phyloP scores from a whole-genome alignment of 2,329 filamentous ascomycete species.

The Ilyonectria sp. region DNA sequence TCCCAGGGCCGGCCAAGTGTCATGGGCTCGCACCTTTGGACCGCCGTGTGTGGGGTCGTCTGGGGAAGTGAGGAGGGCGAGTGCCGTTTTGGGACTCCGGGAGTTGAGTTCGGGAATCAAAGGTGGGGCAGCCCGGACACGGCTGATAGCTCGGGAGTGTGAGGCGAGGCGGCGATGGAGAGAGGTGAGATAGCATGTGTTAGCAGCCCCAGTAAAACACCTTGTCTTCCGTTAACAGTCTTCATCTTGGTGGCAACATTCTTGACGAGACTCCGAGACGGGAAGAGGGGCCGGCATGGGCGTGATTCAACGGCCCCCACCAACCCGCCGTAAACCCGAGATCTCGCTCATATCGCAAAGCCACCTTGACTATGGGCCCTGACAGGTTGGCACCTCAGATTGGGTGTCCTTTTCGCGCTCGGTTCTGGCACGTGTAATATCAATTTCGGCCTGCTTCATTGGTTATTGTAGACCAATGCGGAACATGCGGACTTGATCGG shows the following conservation, averaged over 20 bases:
- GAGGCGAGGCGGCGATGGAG: constrained; percentile 10
- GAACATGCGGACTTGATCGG: neutral
- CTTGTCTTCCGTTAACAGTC: constrained; percentile 2
- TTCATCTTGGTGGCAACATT: constrained; percentile 1
- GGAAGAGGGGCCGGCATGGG: constrained; percentile 4
- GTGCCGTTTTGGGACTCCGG: constrained; percentile 47
- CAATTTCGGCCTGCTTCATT: neutral
- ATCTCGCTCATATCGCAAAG: constrained; percentile 8
- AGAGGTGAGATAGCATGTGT: constrained; percentile 5
- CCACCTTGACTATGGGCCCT: constrained; percentile 11
- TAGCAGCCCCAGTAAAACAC: neutral
- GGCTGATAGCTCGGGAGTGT: constrained; percentile 46
- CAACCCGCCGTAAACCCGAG: constrained; percentile 25
- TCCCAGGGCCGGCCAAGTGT: constrained; percentile 31
- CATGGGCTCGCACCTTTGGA: constrained; percentile 36
- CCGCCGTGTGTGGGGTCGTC: constrained; percentile 43
- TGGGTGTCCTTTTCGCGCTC: neutral
- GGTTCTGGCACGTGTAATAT: constrained; percentile 5
- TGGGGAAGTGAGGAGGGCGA: constrained; percentile 45
- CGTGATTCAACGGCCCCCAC: constrained; percentile 11
- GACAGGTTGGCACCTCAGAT: neutral
- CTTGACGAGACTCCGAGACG: neutral
- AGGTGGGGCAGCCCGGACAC: constrained; percentile 37
- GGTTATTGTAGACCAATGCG: neutral
- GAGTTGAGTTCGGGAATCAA: constrained; percentile 49